Evolutionary conservation across 768 basidiomycete species (phyloP).

Genomic region (Chalciporus pseudorubinellus): DNA sequence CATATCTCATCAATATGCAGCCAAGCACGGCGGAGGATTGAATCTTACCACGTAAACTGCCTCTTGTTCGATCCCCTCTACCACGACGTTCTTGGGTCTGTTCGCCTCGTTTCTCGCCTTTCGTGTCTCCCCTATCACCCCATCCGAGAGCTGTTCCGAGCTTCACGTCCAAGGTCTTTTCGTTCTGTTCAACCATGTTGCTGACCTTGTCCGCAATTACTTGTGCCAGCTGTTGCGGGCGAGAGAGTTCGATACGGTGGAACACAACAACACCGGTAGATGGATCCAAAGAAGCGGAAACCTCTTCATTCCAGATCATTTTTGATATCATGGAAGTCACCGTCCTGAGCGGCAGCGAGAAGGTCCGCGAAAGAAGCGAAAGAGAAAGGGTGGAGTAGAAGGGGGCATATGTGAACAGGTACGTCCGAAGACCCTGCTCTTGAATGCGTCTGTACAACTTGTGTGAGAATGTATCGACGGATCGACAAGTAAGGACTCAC

Average conservation of each 20-base stretch:
- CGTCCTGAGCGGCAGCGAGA: slow-evolving; percentile 74
- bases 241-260: slow-evolving; percentile 86
- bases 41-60: slow-evolving; percentile 53
- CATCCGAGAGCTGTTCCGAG: slow-evolving; percentile 58
- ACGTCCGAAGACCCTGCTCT: slow-evolving; percentile 95
- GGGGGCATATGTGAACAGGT: slow-evolving; percentile 93
- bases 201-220: slow-evolving; percentile 85
- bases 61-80: slow-evolving; percentile 60
- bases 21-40: background rate
- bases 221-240: slow-evolving; percentile 87
- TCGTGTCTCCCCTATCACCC: slow-evolving; percentile 53
- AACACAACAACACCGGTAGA: slow-evolving; percentile 88
- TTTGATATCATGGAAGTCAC: slow-evolving; percentile 87
- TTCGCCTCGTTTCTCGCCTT: slow-evolving; percentile 78
- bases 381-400: slow-evolving; percentile 92
- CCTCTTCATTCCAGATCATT: slow-evolving; percentile 98
- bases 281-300: slow-evolving; percentile 91
- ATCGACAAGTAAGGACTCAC: slow-evolving; percentile 43
- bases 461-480: slow-evolving; percentile 1
- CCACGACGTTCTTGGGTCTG: slow-evolving; percentile 76
- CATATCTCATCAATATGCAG: background rate
- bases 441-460: slow-evolving; percentile 79
- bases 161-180: slow-evolving; percentile 83
- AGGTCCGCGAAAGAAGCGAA: slow-evolving; percentile 80
- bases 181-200: slow-evolving; percentile 86